These are phyloP conservation scores for Lithospermum erythrorhizon DNA, from an alignment of 257 asterid species.

Conservation along the genomic window DNA sequence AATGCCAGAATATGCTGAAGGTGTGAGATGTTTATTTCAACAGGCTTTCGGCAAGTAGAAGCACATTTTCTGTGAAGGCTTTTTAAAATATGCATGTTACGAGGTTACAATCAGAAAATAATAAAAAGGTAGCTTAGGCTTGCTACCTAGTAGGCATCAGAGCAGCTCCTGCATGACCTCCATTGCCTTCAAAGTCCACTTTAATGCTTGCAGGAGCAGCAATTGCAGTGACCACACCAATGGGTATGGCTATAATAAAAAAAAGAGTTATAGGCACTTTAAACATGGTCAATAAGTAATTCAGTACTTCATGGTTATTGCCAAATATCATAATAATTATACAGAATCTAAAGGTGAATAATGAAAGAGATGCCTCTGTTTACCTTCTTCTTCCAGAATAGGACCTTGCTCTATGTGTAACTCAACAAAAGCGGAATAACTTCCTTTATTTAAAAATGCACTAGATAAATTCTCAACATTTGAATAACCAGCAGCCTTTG, in stretches of 20 bases:
- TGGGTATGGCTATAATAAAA: constrained; percentile 36
- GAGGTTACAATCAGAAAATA: neutral
- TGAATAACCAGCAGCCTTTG: constrained; percentile 58
- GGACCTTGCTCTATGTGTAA: constrained; percentile 99
- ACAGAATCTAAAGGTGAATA: neutral
- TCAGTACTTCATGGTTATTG: too few relatives aligned
- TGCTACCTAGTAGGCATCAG: constrained; percentile 74
- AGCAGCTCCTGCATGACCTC: constrained; percentile 98
- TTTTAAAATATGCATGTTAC: too few relatives aligned
- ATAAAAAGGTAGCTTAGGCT: neutral
- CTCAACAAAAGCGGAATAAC: constrained; percentile 68
- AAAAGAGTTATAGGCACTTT: constrained; percentile 1
- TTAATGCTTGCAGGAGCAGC: constrained; percentile 98
- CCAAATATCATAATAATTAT: neutral
- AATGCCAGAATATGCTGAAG: too few relatives aligned
- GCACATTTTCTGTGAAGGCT: too few relatives aligned
- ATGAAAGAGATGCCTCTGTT: neutral
- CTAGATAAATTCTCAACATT: constrained; percentile 42
- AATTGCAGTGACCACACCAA: constrained; percentile 89
- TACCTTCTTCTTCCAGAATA: constrained; percentile 90
- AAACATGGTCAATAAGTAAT: neutral
- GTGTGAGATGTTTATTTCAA: too few relatives aligned
- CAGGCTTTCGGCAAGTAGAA: too few relatives aligned
- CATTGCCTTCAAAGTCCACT: constrained; percentile 85
- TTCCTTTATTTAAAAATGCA: constrained; percentile 57